These are phyloP conservation scores for Cyberlindnera bimundalis DNA, from an alignment of 805 yeast species.

Conservation along the genomic window DNA sequence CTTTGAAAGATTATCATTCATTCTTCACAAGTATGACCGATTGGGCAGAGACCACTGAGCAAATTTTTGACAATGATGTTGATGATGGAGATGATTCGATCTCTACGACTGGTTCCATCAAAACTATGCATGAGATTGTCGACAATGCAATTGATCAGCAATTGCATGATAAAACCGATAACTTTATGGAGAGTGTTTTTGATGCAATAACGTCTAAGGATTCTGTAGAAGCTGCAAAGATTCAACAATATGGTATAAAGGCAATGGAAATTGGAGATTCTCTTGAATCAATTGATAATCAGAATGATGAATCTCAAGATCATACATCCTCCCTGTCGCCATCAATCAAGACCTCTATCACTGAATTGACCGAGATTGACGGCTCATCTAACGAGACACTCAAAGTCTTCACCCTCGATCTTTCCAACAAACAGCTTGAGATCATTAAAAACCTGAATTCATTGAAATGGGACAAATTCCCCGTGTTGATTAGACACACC, in stretches of 20 bases:
- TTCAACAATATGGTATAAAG: constrained; percentile 20
- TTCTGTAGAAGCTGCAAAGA: constrained; percentile 18
- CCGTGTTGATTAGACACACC: constrained; percentile 64
- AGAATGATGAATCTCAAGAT: no score
- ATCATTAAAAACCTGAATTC: constrained; percentile 57
- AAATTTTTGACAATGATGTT: background rate
- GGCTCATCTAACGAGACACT: constrained; percentile 18
- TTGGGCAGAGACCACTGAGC: constrained; percentile 10
- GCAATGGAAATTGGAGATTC: no score
- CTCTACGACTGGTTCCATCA: constrained; percentile 16
- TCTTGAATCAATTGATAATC: no score
- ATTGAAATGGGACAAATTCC: constrained; percentile 66
- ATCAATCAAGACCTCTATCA: constrained; percentile 24
- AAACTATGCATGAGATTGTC: constrained; percentile 16
- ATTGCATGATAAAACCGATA: constrained; percentile 59
- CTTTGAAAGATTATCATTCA: constrained; percentile 27
- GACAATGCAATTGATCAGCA: constrained; percentile 37
- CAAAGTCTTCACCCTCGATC: constrained; percentile 31
- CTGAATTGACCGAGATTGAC: constrained; percentile 26
- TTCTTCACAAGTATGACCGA: constrained; percentile 23
- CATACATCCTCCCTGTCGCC: background rate
- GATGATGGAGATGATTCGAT: constrained; percentile 12
- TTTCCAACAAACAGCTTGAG: constrained; percentile 42
- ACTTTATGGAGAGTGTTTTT: constrained; percentile 59
- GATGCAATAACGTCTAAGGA: constrained; percentile 48